Base-by-base conservation (phyloP, 257 asterid genomes). In the Ilex asprella region DNA sequence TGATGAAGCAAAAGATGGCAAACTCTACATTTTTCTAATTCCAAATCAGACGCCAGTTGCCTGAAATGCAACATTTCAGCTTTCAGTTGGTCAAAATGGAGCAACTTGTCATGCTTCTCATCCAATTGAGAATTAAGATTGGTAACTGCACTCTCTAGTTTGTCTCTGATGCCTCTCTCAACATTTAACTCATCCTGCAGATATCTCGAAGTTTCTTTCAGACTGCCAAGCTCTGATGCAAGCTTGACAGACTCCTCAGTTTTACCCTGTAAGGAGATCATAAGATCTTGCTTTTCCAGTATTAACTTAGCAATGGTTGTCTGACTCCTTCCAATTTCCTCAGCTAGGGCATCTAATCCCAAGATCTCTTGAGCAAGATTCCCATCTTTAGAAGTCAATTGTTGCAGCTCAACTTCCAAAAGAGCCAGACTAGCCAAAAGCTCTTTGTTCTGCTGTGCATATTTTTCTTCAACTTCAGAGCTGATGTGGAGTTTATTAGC, bases 341-440 rank as follows among this genome's bases (percentile, higher is more conserved):
- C 75, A 9, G 84, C 87, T 58, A 92, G 64, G 56, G 69, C 64
- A 50, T 86, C 84, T 79, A 88, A 67, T 69, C 72, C 72, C 50
- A 69, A 69, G 30, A 76, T 77, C 63, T 82, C 96, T 57, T 35
- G 81, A 73, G 78, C 81, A 59, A 84, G 66, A 63, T 70, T 74
- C 41, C 86, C 88, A 15, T 81, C 74, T 68, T 78, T 67, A 60
- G 84, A 65, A 2, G 78, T 72, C 67, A 92, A 62, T 53, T 80
- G 86, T 66, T 82, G 91, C 70, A 92, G 74, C 71, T 81, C 89
- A 31, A 72, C 75, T 72, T 85, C 95, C 65, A 84, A 67, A 67
- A 74, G 73, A 50, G 79, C 76, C 61, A 93, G 81, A 76, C 82
- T 89, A 53, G 70, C 82, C 77, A 92, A 78, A 61, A 92, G 87